Conservation (phyloP, 352 stramenopile genomes). For the Pythium coloratum region DNA sequence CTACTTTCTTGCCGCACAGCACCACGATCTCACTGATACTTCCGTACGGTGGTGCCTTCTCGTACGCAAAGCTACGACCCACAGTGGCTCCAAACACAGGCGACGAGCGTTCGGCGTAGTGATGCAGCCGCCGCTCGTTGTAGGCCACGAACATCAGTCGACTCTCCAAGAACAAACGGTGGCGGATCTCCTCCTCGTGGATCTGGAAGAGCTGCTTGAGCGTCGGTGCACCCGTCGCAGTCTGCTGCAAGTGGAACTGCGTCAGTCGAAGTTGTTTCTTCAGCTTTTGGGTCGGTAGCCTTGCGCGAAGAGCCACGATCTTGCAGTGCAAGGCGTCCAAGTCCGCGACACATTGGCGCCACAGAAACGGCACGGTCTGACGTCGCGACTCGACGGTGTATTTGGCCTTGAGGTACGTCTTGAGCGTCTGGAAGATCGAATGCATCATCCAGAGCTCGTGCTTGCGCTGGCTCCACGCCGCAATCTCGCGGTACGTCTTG, state of each 20-base stretch:
- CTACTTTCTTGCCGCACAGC: constrained; percentile 73
- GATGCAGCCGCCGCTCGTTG: constrained; percentile 62
- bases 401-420: constrained; percentile 32
- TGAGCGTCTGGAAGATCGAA: constrained; percentile 32
- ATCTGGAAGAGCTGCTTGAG: constrained; percentile 72
- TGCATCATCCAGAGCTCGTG: constrained; percentile 27
- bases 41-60: constrained; percentile 61
- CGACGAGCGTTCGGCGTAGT: constrained; percentile 63
- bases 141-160: constrained; percentile 75
- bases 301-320: constrained; percentile 20
- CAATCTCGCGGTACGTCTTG: constrained; percentile 13
- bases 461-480: constrained; percentile 13
- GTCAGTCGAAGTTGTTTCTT: constrained; percentile 17
- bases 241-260: constrained; percentile 34
- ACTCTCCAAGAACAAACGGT: constrained; percentile 63
- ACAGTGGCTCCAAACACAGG: constrained; percentile 41
- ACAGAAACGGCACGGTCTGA: constrained; percentile 19
- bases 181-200: constrained; percentile 58
- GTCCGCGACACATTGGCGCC: constrained; percentile 25
- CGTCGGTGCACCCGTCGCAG: constrained; percentile 52
- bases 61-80: constrained; percentile 54
- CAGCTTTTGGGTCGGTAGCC: constrained; percentile 14
- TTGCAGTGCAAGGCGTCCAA: constrained; percentile 33
- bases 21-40: constrained; percentile 67
- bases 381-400: constrained; percentile 28